These are phyloP conservation scores for Mercurialis annua DNA, from an alignment of 345 rosid genomes.

Conservation along the genomic window DNA sequence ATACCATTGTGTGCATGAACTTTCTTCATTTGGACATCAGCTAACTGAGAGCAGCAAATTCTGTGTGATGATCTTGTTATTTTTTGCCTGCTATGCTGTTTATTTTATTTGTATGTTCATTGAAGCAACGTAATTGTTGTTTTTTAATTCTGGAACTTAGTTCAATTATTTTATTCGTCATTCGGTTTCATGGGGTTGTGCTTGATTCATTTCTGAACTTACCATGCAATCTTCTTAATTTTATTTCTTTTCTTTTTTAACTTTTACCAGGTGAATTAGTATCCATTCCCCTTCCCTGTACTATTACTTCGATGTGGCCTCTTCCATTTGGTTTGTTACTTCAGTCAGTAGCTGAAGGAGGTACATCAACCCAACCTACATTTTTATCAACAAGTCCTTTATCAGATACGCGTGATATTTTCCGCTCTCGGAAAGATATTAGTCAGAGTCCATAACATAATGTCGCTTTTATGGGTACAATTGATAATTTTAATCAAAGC, in stretches of 20 bases:
- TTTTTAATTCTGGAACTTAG: neutral
- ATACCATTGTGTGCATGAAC: too few species aligned
- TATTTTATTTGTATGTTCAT: neutral
- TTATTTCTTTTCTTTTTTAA: neutral
- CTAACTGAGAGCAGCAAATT: neutral
- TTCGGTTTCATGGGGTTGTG: neutral
- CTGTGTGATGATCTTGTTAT: neutral
- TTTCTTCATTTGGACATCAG: neutral
- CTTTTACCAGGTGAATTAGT: slow-evolving; percentile 74
- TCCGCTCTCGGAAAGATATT: slow-evolving; percentile 56
- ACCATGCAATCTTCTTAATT: too few species aligned
- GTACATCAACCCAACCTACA: slow-evolving; percentile 35
- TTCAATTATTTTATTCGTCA: neutral
- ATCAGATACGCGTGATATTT: too few species aligned
- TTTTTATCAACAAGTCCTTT: slow-evolving; percentile 49
- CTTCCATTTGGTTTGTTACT: slow-evolving; percentile 87
- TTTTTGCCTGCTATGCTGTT: neutral
- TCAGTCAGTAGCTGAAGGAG: slow-evolving; percentile 58
- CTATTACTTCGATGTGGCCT: slow-evolving; percentile 80
- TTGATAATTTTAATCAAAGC: slow-evolving; percentile 46
- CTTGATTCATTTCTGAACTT: slow-evolving; percentile 1
- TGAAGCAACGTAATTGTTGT: neutral
- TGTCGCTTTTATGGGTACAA: slow-evolving; percentile 33
- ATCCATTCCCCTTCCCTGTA: slow-evolving; percentile 60
- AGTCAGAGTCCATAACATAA: slow-evolving; percentile 48